Percentiles rank a stretch among this genome's conserved stretches.
phyloP scores from a whole-genome alignment of 495 filamentous ascomycete species.

The Terfezia claveryi region DNA sequence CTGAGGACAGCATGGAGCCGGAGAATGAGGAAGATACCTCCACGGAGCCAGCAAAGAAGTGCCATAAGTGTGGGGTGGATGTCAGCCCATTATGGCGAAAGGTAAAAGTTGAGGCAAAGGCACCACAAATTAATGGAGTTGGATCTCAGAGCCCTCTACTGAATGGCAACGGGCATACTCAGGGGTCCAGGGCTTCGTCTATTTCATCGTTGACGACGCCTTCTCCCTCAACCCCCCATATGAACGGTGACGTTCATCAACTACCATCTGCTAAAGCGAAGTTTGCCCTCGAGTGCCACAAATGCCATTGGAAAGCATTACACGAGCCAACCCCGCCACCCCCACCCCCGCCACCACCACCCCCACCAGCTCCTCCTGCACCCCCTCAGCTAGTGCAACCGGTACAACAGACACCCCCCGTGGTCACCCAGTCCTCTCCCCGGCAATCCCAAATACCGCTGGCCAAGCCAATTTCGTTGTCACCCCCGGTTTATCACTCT shows the following conservation, averaged over 20 bases:
- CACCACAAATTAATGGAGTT: not conserved
- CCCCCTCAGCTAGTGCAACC: too few relatives aligned
- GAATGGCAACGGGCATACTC: not conserved
- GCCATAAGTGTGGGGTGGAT: slow-evolving; percentile 11
- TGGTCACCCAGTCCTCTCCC: not conserved
- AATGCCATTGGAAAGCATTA: slow-evolving; percentile 11
- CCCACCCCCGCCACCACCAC: slow-evolving; percentile 6
- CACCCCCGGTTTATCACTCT: not conserved
- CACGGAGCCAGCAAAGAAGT: slow-evolving; percentile 4
- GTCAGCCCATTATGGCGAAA: slow-evolving; percentile 19
- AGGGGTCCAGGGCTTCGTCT: not conserved
- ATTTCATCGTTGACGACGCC: not conserved
- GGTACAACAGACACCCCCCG: not conserved
- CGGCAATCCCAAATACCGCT: not conserved
- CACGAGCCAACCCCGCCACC: slow-evolving; percentile 11
- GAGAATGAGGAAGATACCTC: not conserved
- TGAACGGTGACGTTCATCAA: not conserved
- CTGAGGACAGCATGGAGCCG: not conserved
- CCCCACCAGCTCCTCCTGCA: slow-evolving; percentile 1
- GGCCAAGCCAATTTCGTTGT: not conserved
- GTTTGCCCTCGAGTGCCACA: slow-evolving; percentile 3
- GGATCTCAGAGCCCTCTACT: not conserved
- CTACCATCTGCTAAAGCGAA: not conserved
- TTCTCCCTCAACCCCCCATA: not conserved
- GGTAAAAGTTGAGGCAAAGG: not conserved